Conservation (phyloP, 208 protist species). For the Leishmania braziliensis region DNA sequence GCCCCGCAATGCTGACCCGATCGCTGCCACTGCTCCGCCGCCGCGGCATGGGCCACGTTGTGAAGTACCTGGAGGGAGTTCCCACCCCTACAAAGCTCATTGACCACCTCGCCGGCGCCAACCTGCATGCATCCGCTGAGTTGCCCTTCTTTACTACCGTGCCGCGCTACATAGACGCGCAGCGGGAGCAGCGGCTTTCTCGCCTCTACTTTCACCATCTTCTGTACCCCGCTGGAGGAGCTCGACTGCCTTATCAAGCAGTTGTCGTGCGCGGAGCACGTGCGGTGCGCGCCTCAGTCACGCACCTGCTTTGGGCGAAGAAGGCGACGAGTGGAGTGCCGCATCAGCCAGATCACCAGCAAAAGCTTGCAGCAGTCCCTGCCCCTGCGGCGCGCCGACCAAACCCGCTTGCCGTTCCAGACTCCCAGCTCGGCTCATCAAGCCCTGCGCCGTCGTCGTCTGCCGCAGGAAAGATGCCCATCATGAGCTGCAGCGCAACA, state of each 20-base stretch:
- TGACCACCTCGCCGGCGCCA: constrained; percentile 79
- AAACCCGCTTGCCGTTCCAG: constrained; percentile 43
- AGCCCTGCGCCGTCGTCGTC: background rate
- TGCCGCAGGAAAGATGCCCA: background rate
- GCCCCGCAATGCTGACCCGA: constrained; percentile 19
- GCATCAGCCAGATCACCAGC: background rate
- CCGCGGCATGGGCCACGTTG: constrained; percentile 45
- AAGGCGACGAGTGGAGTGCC: background rate
- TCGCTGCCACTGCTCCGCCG: constrained; percentile 28
- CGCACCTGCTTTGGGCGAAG: constrained; percentile 11
- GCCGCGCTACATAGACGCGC: constrained; percentile 63
- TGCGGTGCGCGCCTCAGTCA: constrained; percentile 30
- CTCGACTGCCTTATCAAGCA: constrained; percentile 66
- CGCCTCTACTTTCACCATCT: constrained; percentile 83
- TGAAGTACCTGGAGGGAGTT: constrained; percentile 80
- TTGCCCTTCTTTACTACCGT: constrained; percentile 61
- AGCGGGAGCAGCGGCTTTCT: constrained; percentile 66
- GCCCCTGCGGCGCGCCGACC: background rate
- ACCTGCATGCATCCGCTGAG: constrained; percentile 43
- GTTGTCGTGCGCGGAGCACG: constrained; percentile 70
- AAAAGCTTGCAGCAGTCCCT: background rate
- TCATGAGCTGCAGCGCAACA: background rate
- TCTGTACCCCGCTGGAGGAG: constrained; percentile 72
- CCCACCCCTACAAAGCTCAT: constrained; percentile 56
- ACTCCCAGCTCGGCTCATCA: constrained; percentile 26